Conservation (phyloP, 2,329 filamentous ascomycete species). For the Graphilbum fragrans region DNA sequence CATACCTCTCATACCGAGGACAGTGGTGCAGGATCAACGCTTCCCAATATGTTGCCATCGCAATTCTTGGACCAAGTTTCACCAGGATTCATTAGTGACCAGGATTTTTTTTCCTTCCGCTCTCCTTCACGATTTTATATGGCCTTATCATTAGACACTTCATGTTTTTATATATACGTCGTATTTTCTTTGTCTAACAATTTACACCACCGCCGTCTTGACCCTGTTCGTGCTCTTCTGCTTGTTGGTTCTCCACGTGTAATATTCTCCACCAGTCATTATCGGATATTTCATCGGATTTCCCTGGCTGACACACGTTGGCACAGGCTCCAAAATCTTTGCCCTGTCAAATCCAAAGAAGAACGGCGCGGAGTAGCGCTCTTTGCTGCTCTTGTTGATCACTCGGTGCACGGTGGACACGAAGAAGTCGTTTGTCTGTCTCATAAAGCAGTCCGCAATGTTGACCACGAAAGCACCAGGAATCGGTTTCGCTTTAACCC, state of each 20-base stretch:
- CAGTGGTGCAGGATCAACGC: too few relatives aligned
- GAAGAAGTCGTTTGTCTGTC: conserved; percentile 9
- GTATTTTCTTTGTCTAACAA: too few relatives aligned
- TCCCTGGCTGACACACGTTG: conserved; percentile 16
- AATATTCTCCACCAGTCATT: conserved; percentile 22
- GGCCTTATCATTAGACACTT: too few relatives aligned
- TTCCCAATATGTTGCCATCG: too few relatives aligned
- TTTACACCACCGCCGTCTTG: too few relatives aligned
- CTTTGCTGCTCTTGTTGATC: conserved; percentile 4
- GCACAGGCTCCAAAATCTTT: conserved; percentile 17
- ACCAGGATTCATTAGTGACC: too few relatives aligned
- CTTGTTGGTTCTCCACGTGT: background rate
- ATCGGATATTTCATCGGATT: conserved; percentile 21
- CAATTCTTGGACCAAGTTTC: too few relatives aligned
- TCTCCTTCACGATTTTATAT: too few relatives aligned
- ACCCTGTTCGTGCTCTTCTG: too few relatives aligned
- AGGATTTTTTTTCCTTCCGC: too few relatives aligned
- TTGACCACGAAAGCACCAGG: conserved; percentile 9
- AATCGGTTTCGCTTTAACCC: conserved; percentile 4
- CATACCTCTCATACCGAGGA: too few relatives aligned
- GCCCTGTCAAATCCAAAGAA: conserved; percentile 8
- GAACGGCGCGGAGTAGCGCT: conserved; percentile 8
- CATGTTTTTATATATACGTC: too few relatives aligned
- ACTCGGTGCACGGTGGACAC: conserved; percentile 9
- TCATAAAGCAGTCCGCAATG: conserved; percentile 10